A percentile compares a stretch with the other conserved stretches of the same genome.
phyloP scores from a whole-genome alignment of 106 monocot genomes.

The Cymbidium sinense region DNA sequence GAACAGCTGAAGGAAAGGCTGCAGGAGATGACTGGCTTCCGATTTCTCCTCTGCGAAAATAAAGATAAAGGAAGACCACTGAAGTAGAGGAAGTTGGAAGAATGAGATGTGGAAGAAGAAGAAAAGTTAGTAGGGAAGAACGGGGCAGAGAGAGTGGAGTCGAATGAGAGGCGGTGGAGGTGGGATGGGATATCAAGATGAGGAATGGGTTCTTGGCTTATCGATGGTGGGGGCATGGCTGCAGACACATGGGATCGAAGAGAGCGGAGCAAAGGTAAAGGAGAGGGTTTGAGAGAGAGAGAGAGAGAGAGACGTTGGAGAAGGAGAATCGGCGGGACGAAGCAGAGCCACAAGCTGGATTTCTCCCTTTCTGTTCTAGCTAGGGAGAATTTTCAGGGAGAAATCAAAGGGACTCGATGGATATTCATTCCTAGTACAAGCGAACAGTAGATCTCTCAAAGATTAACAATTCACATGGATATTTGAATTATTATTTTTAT shows the following conservation, averaged over 20 bases:
- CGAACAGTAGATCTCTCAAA: no score
- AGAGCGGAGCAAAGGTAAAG: not conserved
- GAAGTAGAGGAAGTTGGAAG: not conserved
- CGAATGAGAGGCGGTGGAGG: not conserved
- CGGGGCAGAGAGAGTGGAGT: not conserved
- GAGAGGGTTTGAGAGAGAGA: no score
- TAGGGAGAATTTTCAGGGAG: no score
- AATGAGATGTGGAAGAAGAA: not conserved
- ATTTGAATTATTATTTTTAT: no score
- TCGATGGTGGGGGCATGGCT: conserved; percentile 19
- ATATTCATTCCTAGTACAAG: no score
- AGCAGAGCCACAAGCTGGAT: no score
- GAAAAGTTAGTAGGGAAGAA: not conserved
- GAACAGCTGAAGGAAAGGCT: conserved; percentile 9
- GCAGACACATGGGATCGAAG: not conserved
- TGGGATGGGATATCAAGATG: conserved; percentile 7
- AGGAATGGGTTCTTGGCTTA: conserved; percentile 16
- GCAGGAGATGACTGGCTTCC: conserved; percentile 4
- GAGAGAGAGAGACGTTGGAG: no score
- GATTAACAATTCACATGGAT: no score
- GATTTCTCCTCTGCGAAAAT: not conserved
- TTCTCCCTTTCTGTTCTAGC: no score
- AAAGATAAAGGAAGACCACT: not conserved
- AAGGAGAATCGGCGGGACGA: no score
- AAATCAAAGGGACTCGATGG: no score